Percentiles rank a stretch among this genome's conserved stretches.
Conservation (phyloP, 192 early-diverging fungal genomes). For the Coemansia sp. region DNA sequence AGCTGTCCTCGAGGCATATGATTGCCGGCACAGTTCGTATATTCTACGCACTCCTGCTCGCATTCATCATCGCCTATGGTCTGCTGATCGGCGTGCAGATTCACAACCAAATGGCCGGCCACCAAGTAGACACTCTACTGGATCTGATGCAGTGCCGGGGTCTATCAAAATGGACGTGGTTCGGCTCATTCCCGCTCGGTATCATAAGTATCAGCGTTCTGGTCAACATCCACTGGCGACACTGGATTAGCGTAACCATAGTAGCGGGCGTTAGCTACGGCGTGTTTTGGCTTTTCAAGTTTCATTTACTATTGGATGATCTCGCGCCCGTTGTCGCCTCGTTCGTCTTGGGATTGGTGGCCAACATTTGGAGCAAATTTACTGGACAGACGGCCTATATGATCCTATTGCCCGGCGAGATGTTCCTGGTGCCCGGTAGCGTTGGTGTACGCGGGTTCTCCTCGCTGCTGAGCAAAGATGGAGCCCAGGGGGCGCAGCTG, state of each 20-base stretch:
- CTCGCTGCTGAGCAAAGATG: constrained; percentile 58
- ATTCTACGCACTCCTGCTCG: constrained; percentile 75
- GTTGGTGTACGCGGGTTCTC: constrained; percentile 65
- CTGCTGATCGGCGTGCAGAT: constrained; percentile 62
- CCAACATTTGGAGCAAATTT: constrained; percentile 72
- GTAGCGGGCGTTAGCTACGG: constrained; percentile 68
- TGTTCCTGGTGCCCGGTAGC: constrained; percentile 81
- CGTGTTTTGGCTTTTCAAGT: constrained; percentile 61
- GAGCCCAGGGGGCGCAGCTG: constrained; percentile 46
- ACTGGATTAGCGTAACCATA: constrained; percentile 69
- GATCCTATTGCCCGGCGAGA: constrained; percentile 74
- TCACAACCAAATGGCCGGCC: constrained; percentile 56
- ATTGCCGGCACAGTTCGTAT: constrained; percentile 84
- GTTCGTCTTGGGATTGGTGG: constrained; percentile 74
- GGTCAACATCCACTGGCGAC: constrained; percentile 58
- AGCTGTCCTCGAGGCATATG: constrained; percentile 82
- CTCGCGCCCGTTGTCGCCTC: constrained; percentile 64
- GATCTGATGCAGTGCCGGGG: constrained; percentile 51
- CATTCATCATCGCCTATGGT: constrained; percentile 72
- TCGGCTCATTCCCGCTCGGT: constrained; percentile 58
- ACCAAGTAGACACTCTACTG: constrained; percentile 24
- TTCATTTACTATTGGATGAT: constrained; percentile 56
- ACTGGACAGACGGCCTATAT: constrained; percentile 72
- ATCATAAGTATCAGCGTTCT: constrained; percentile 56
- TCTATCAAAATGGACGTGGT: constrained; percentile 47